phyloP scores from a whole-genome alignment of 169 alveolate genomes.

The Ichthyophthirius multifiliis region DNA sequence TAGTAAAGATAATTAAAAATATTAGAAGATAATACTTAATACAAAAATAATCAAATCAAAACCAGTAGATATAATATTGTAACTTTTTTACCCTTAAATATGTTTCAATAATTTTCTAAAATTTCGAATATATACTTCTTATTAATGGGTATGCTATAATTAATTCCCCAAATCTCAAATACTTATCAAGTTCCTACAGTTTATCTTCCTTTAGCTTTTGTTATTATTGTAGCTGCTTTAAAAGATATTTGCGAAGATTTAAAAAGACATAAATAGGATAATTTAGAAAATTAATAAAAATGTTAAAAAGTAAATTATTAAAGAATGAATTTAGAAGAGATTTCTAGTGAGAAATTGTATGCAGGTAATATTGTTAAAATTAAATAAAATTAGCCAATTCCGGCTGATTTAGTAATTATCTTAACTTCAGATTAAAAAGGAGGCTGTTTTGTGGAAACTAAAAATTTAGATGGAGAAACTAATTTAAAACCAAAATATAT shows the following conservation, averaged over 20 bases:
- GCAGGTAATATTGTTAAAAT: constrained; percentile 95
- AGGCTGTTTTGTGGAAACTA: constrained; percentile 93
- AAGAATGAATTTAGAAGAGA: neutral
- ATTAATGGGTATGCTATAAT: constrained; percentile 49
- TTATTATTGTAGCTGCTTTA: constrained; percentile 65
- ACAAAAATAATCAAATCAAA: constrained; percentile 29
- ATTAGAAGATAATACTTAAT: neutral
- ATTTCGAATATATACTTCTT: constrained; percentile 50
- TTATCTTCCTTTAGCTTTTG: constrained; percentile 57
- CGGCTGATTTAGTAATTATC: constrained; percentile 94
- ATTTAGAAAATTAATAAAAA: constrained; percentile 48
- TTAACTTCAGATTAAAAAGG: constrained; percentile 88
- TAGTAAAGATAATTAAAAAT: neutral
- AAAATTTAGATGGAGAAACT: constrained; percentile 97
- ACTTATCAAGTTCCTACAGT: constrained; percentile 21
- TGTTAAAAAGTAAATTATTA: neutral
- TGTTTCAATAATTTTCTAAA: constrained; percentile 60
- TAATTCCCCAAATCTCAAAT: neutral
- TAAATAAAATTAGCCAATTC: constrained; percentile 85
- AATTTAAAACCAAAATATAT: constrained; percentile 73
- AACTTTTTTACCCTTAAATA: constrained; percentile 54
- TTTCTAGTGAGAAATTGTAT: constrained; percentile 75
- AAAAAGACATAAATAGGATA: constrained; percentile 66
- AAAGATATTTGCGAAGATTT: constrained; percentile 84
- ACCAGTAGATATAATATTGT: constrained; percentile 52